Conservation (phyloP, 495 filamentous ascomycete species). For the Poronia punctata region DNA sequence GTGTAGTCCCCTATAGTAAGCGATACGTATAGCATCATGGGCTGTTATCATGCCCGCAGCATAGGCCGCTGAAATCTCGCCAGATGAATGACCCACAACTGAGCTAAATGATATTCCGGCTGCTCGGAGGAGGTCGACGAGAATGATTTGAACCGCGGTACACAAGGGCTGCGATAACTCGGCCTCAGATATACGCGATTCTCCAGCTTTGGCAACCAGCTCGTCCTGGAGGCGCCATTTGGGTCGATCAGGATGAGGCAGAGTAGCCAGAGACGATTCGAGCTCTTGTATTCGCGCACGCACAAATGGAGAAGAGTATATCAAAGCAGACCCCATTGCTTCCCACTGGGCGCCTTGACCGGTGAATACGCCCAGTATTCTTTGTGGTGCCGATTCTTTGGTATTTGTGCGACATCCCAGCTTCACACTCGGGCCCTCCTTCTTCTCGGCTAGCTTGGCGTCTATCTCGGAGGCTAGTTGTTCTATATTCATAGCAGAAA, state of each 20-base stretch:
- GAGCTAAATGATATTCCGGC: slow-evolving; percentile 41
- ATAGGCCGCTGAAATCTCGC: slow-evolving; percentile 52
- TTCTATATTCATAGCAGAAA: slow-evolving; percentile 2
- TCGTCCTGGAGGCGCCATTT: slow-evolving; percentile 18
- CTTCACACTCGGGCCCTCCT: not conserved
- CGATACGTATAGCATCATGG: slow-evolving; percentile 37
- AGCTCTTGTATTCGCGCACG: slow-evolving; percentile 3
- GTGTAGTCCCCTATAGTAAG: slow-evolving; percentile 44
- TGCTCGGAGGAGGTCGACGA: slow-evolving; percentile 42
- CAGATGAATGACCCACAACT: slow-evolving; percentile 55
- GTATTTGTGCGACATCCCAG: slow-evolving; percentile 3
- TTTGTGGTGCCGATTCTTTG: slow-evolving; percentile 12
- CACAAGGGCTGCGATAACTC: slow-evolving; percentile 41
- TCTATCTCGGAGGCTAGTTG: not conserved
- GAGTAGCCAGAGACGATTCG: slow-evolving; percentile 11
- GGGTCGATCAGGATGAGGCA: slow-evolving; percentile 9
- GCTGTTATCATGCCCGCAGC: slow-evolving; percentile 29
- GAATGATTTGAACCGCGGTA: slow-evolving; percentile 41
- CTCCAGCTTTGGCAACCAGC: slow-evolving; percentile 13
- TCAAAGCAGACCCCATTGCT: slow-evolving; percentile 10
- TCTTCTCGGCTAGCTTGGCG: not conserved
- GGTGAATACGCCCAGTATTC: slow-evolving; percentile 17
- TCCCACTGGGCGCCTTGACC: slow-evolving; percentile 24
- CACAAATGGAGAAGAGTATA: slow-evolving; percentile 10
- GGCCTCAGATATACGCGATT: slow-evolving; percentile 20